These are phyloP conservation scores for Remersonia thermophila DNA, from an alignment of 2,329 filamentous ascomycete genomes.

Conservation along the genomic window DNA sequence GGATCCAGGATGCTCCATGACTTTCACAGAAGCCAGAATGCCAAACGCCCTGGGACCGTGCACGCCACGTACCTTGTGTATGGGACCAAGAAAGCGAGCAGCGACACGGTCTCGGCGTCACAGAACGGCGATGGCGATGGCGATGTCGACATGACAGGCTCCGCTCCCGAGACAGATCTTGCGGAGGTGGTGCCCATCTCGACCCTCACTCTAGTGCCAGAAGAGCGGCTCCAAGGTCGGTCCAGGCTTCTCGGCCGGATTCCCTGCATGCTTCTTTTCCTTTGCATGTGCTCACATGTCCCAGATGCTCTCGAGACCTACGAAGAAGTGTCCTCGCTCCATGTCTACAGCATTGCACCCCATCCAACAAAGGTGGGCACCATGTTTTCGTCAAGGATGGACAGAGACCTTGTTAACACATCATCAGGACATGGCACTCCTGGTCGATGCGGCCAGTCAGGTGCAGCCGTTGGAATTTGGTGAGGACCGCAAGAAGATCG, in stretches of 20 bases:
- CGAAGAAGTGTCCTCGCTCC: constrained; percentile 62
- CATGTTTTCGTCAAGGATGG: accelerated
- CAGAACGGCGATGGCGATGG: constrained; percentile 36
- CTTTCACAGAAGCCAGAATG: constrained; percentile 69
- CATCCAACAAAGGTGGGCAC: constrained; percentile 48
- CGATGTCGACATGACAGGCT: constrained; percentile 61
- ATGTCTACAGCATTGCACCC: constrained; percentile 75
- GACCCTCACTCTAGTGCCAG: constrained; percentile 54
- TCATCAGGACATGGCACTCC: constrained; percentile 47
- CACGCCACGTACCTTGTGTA: constrained; percentile 86
- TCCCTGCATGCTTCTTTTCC: too few species aligned
- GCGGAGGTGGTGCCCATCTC: constrained; percentile 41
- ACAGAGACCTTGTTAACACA: too few species aligned
- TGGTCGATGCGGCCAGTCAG: constrained; percentile 58
- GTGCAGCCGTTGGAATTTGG: constrained; percentile 34
- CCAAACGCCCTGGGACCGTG: constrained; percentile 59
- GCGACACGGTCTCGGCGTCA: constrained; percentile 4
- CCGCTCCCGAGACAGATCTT: constrained; percentile 42
- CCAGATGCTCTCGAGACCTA: constrained; percentile 57
- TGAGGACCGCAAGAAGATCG: constrained; percentile 37
- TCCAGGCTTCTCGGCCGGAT: background rate
- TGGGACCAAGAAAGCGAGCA: constrained; percentile 44
- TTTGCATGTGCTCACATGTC: background rate
- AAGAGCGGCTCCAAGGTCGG: constrained; percentile 59
- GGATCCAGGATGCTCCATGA: constrained; percentile 65